Evolutionary conservation across 495 filamentous ascomycete genomes (phyloP).

Genomic region (Penicilliopsis zonata): DNA sequence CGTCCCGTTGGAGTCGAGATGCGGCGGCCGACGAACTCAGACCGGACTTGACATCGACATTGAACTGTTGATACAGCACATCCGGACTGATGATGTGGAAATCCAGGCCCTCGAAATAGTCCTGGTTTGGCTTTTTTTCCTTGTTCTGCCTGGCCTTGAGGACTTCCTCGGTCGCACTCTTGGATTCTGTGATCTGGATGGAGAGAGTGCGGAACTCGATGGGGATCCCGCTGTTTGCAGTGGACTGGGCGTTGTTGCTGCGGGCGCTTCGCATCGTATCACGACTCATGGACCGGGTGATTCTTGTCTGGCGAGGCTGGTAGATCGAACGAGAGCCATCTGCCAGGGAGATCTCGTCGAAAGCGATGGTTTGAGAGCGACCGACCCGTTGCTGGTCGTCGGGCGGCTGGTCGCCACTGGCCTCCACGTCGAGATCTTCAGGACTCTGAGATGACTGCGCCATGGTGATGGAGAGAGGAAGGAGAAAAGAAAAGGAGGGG

Average conservation of each 20-base stretch:
- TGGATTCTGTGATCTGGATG: conserved; percentile 31
- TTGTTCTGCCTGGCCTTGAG: conserved; percentile 6
- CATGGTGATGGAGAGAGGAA: conserved; percentile 1
- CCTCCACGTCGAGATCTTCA: conserved; percentile 10
- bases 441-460: not conserved
- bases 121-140: conserved; percentile 18
- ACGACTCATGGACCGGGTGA: conserved; percentile 12
- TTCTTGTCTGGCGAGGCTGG: conserved; percentile 8
- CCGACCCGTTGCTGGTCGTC: conserved; percentile 8
- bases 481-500: not conserved
- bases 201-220: conserved; percentile 36
- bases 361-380: conserved; percentile 10
- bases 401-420: conserved; percentile 4
- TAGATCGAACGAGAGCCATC: conserved; percentile 14
- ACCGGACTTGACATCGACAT: conserved; percentile 15
- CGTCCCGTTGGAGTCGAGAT: conserved; percentile 40
- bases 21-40: conserved; percentile 19
- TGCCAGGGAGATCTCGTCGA: conserved; percentile 8
- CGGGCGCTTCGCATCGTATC: conserved; percentile 11
- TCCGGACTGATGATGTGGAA: conserved; percentile 22
- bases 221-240: conserved; percentile 15
- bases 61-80: conserved; percentile 20
- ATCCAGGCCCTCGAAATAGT: conserved; percentile 30
- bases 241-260: conserved; percentile 4
- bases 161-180: conserved; percentile 15